Evolutionary conservation across 306 rosid genomes (phyloP).

Genomic region (Cajanus cajan): DNA sequence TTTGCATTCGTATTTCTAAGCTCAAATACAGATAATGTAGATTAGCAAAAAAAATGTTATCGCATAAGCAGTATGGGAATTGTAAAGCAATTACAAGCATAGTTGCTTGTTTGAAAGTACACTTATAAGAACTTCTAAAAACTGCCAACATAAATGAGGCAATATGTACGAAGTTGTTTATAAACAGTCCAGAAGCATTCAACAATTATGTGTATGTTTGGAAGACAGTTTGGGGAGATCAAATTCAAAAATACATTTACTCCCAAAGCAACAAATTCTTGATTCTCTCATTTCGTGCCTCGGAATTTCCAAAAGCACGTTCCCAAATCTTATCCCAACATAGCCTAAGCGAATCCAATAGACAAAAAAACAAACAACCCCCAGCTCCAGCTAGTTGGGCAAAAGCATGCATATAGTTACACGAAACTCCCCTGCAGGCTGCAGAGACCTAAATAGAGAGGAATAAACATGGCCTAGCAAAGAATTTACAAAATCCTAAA

Average conservation of each 20-base stretch:
- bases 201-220: neutral
- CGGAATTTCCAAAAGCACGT: too few species aligned
- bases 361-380: neutral
- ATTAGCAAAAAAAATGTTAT: neutral
- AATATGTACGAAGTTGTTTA: neutral
- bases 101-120: neutral
- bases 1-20: neutral
- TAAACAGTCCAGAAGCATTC: neutral
- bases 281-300: too few species aligned
- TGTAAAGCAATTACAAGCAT: neutral
- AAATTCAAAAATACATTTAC: too few species aligned
- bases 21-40: neutral
- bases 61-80: neutral
- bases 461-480: neutral
- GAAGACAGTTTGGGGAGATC: too few species aligned
- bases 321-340: too few species aligned
- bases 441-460: neutral
- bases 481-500: neutral
- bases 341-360: neutral
- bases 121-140: neutral
- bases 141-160: neutral
- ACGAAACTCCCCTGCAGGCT: neutral
- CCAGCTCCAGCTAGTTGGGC: too few species aligned
- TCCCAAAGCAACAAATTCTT: too few species aligned
- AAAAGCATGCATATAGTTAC: neutral